Evolutionary conservation across 495 filamentous ascomycete genomes (phyloP).

Genomic region (Penicillium manginii): DNA sequence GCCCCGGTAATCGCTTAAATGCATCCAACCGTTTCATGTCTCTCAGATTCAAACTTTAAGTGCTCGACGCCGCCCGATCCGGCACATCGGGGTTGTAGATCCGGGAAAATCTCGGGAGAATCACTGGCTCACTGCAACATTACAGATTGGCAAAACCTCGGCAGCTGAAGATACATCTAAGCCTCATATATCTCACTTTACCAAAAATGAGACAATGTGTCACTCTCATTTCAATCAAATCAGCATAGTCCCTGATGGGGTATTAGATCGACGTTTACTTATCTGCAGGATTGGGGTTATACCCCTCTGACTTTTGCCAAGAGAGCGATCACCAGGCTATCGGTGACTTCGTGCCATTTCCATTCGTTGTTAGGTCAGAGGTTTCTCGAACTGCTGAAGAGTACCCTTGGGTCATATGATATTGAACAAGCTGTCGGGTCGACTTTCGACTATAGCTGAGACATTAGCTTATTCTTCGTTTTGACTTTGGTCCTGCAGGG

Average conservation of each 20-base stretch:
- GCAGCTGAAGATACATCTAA: background rate
- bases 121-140: background rate
- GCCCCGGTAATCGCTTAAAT: background rate
- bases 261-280: background rate
- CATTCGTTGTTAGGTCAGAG: background rate
- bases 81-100: background rate
- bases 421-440: background rate
- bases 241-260: background rate
- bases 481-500: background rate
- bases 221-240: slow-evolving; percentile 1
- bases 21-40: slow-evolving; percentile 2
- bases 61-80: background rate
- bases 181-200: background rate
- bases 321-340: background rate
- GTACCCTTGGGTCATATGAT: background rate
- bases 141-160: slow-evolving; percentile 6
- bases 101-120: slow-evolving; percentile 10
- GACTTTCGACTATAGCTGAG: background rate
- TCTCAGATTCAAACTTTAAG: slow-evolving; percentile 5
- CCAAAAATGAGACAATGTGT: slow-evolving; percentile 10
- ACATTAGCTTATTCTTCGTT: background rate
- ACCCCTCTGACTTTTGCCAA: background rate
- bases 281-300: background rate
- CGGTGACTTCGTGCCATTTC: background rate
- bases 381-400: background rate